Evolutionary conservation across 257 asterid genomes (phyloP).

Genomic region (Perilla frutescens): DNA sequence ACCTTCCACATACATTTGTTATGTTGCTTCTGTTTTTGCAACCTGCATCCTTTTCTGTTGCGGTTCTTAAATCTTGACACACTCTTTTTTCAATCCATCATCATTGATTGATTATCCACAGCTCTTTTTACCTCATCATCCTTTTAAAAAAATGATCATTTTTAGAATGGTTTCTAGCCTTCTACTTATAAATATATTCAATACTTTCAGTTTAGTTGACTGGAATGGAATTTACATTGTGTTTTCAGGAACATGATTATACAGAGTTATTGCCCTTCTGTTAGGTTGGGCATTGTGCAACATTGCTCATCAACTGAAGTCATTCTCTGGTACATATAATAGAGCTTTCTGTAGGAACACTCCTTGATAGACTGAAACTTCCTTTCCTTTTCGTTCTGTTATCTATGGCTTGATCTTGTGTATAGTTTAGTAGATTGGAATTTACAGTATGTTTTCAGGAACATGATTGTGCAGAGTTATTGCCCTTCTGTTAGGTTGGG

Average conservation of each 20-base stretch:
- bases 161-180: not conserved
- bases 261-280: constrained; percentile 6
- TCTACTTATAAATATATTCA: not conserved
- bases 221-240: constrained; percentile 1
- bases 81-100: not conserved
- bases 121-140: not conserved
- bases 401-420: not conserved
- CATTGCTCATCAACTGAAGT: constrained; percentile 1
- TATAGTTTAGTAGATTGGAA: not conserved
- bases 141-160: not conserved
- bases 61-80: not conserved
- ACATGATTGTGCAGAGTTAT: not conserved
- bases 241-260: not conserved
- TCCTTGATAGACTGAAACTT: constrained; percentile 11
- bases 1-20: constrained; percentile 8
- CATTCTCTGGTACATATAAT: constrained; percentile 9
- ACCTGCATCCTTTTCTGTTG: not conserved
- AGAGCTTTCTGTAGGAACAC: constrained; percentile 9
- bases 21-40: constrained; percentile 5
- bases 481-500: constrained; percentile 11
- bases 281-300: not conserved
- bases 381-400: not conserved
- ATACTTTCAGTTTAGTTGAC: constrained; percentile 1
- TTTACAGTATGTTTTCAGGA: constrained; percentile 10
- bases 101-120: not conserved